These are phyloP conservation scores for Microascus cirrosus DNA, from an alignment of 2,329 filamentous ascomycete genomes.

Conservation along the genomic window DNA sequence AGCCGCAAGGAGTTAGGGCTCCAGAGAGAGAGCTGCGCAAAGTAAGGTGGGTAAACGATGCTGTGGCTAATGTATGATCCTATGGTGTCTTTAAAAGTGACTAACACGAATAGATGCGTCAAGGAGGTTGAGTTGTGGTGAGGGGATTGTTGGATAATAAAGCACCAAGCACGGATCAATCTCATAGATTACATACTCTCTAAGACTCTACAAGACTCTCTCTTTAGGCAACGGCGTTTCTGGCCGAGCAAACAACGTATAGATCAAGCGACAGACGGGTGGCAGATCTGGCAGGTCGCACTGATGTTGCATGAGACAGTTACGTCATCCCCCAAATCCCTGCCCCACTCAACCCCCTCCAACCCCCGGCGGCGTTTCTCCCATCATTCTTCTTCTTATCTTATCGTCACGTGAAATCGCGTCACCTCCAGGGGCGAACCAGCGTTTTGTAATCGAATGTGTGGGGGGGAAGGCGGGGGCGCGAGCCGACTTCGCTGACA, in stretches of 20 bases:
- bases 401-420: constrained; percentile 7
- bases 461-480: too few species aligned
- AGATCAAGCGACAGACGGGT: background rate
- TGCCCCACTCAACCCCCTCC: background rate
- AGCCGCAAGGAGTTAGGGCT: background rate
- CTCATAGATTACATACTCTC: too few species aligned
- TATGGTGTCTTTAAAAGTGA: too few species aligned
- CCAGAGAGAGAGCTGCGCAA: background rate
- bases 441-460: background rate
- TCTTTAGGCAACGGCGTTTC: background rate
- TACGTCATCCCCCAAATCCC: background rate
- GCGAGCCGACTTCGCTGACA: background rate
- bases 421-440: background rate
- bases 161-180: too few species aligned
- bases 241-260: background rate
- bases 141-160: too few species aligned
- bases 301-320: background rate
- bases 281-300: background rate
- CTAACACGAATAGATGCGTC: too few species aligned
- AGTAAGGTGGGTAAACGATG: background rate
- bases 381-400: background rate
- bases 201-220: too few species aligned
- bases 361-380: too few species aligned
- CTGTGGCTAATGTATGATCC: background rate
- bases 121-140: too few species aligned